Conservation (phyloP, 768 basidiomycete genomes). For the Daedaleopsis nitida region DNA sequence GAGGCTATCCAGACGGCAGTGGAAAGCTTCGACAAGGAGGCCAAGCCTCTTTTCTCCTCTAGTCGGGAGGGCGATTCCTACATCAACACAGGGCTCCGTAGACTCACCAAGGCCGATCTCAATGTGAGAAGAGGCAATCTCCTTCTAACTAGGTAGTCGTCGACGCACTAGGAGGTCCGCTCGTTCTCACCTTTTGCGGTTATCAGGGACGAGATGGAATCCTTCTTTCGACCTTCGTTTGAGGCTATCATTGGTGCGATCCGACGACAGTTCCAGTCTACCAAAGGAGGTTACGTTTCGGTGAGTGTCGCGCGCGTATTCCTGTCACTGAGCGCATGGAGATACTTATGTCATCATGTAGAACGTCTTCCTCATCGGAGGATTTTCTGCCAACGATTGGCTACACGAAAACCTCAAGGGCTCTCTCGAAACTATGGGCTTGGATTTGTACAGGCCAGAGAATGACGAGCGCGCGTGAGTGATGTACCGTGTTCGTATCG, state of each 20-base stretch:
- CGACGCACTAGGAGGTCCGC: background rate
- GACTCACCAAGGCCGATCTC: slow-evolving; percentile 45
- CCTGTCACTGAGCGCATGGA: slow-evolving; percentile 29
- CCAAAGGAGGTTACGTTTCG: background rate
- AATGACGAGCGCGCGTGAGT: slow-evolving; percentile 59
- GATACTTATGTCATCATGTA: slow-evolving; percentile 34
- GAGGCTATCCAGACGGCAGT: slow-evolving; percentile 39
- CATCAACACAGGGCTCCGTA: slow-evolving; percentile 20
- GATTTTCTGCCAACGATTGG: slow-evolving; percentile 82
- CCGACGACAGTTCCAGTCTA: slow-evolving; percentile 6
- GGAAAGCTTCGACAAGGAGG: slow-evolving; percentile 41
- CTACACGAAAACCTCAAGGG: slow-evolving; percentile 72
- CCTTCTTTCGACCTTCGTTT: slow-evolving; percentile 48
- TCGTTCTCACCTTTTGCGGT: too few species aligned
- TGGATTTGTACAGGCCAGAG: slow-evolving; percentile 72
- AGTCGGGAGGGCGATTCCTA: slow-evolving; percentile 26
- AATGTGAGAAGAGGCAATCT: slow-evolving; percentile 43
- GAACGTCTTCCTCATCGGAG: slow-evolving; percentile 81
- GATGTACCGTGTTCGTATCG: too few species aligned
- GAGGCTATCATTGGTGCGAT: slow-evolving; percentile 34
- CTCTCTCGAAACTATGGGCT: slow-evolving; percentile 51
- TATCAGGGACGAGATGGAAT: slow-evolving; percentile 37
- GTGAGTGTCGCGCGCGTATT: background rate
- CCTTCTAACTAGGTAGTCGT: slow-evolving; percentile 31
- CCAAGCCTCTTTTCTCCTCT: slow-evolving; percentile 46